phyloP scores from a whole-genome alignment of 148 eudicot species.

The Arctostaphylos glauca region DNA sequence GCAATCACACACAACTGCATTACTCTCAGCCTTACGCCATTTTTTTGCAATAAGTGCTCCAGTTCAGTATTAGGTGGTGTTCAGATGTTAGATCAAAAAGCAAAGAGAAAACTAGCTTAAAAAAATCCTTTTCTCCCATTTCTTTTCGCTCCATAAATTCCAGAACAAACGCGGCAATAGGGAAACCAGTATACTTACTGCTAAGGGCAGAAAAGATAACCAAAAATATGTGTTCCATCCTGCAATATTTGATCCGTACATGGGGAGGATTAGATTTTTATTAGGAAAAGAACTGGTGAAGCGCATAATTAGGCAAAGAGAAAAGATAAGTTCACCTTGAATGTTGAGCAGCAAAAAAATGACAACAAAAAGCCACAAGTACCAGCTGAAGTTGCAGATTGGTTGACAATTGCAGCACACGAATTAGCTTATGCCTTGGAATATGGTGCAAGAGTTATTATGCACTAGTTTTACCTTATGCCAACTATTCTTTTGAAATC shows the following conservation, averaged over 20 bases:
- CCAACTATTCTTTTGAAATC: conserved; percentile 90
- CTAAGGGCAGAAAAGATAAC: conserved; percentile 79
- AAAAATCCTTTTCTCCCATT: not conserved
- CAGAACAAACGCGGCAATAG: not conserved
- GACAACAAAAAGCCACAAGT: conserved; percentile 91
- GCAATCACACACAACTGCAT: conserved; percentile 22
- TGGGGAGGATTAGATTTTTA: not conserved
- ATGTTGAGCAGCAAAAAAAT: conserved; percentile 77
- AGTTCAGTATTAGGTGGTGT: not conserved
- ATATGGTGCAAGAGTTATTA: not conserved
- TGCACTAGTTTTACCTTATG: conserved; percentile 51
- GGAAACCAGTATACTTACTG: conserved; percentile 45
- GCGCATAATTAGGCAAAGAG: not conserved
- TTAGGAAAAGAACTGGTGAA: not conserved
- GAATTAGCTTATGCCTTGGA: not conserved
- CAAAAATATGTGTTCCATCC: conserved; percentile 93
- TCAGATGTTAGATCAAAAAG: not conserved
- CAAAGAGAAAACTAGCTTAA: not conserved
- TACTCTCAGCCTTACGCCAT: not conserved
- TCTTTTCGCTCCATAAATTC: not conserved
- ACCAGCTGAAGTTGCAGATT: conserved; percentile 64
- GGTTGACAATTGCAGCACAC: conserved; percentile 5
- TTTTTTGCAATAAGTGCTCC: not conserved
- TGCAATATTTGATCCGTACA: conserved; percentile 33
- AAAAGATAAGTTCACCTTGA: conserved; percentile 41